Base-by-base conservation (phyloP, 495 filamentous ascomycete species). In the Hypoxylon subgilvum region DNA sequence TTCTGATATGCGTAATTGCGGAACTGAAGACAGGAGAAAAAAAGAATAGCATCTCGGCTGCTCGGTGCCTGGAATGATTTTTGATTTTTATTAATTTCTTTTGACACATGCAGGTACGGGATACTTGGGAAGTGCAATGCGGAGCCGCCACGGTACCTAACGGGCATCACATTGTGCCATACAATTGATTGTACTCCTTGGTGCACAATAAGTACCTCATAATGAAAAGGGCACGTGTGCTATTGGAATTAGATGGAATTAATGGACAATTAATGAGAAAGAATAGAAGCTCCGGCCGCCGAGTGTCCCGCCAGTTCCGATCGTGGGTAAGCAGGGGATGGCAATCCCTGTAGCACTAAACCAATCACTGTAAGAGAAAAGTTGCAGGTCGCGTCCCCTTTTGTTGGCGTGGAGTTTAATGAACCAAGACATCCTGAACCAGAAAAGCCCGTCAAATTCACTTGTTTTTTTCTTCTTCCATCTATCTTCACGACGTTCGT, bases 351-450 rank as follows among this genome's bases (percentile, higher is more conserved):
- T 5, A n/a, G 14, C 23, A 43, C 19, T 41, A n/a, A 18, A 23
- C 25, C 39, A 46, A 52, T 46, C 8, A 35, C 7, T 54, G 53
- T 58, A 64, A 58, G n/a, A 42, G 43, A 48, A 12, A 13, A 3
- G 1, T 23, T 13, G 9, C 14, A 23, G 16, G 46, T 57, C 57
- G 36, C 36, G 51, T 63, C 65, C 56, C 65, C 65, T 58, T 57
- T 65, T 68, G 60, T 53, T 66, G 63, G 58, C 63, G 63, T 66
- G 52, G 58, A 66, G 63, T 62, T 61, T 54, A 55, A 64, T 64
- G 54, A 64, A 54, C 32, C 35, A 32, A n/a, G 44, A 21, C n/a
- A n/a, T n/a, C 57, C 48, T 50, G 23, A 47, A 50, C 35, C 32
- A 51, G n/a, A n/a, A 36, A 43, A 41, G 41, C 32, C 44, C 36